Evolutionary conservation across 148 eudicot species (phyloP), one percentile per base, ranked within the genome.

Genomic region (Silene latifolia): DNA sequence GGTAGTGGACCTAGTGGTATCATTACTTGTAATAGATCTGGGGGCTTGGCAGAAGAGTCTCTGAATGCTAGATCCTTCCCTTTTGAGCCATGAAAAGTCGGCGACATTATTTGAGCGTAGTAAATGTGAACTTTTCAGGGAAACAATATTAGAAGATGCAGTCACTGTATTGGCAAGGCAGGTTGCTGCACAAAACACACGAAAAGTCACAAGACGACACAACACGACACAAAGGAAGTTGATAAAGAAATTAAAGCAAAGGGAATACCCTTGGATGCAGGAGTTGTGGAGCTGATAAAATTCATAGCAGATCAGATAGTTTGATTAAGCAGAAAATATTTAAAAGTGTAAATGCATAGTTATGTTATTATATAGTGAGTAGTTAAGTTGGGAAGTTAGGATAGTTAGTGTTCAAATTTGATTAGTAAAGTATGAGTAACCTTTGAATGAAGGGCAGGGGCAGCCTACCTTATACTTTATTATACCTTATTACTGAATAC

Each of bases 371-470:
- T 18, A 64, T 24, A 25, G 9, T 4, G n/a, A 48, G 15, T 5
- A 39, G 20, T 13, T n/a, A n/a, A n/a, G n/a, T n/a, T n/a, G n/a
- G 32, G 0, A 8, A 7, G 10, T 6, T 19, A 0, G 18, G 2
- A 24, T 14, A 15, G 42, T 15, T 32, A 0, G 10, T 14, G 2
- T 27, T 27, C 20, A 32, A 27, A 32, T 64, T n/a, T 15, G 14
- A 14, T 35, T 2, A 42, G 19, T 51, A 12, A 51, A 51, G 56
- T 39, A 15, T 13, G 3, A 24, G 42, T 65, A 72, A 72, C 79
- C 79, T 71, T 80, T 80, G 62, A 72, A 6, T 60, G n/a, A 76
- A 75, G 59, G 13, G 74, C 24, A 64, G 82, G 66, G 82, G 7
- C 79, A 75, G 44, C 53, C 53, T 13, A 71, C 44, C 21, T 67